These are phyloP conservation scores for Aspergillus campestris DNA, from an alignment of 495 filamentous ascomycete species.

Conservation along the genomic window DNA sequence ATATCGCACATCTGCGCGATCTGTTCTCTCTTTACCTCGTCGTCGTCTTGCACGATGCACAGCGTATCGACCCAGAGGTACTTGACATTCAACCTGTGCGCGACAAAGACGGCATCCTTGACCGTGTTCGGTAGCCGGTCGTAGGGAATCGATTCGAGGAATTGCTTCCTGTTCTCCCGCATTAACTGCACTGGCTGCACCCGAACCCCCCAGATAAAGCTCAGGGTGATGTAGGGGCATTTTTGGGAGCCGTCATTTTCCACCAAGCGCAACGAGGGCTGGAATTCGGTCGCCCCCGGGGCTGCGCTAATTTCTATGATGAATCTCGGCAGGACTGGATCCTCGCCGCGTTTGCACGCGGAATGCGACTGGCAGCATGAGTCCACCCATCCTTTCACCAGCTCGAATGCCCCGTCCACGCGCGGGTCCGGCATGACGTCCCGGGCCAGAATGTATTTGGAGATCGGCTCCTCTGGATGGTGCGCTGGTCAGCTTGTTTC, in stretches of 20 bases:
- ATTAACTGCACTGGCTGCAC: constrained; percentile 5
- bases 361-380: neutral
- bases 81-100: constrained; percentile 3
- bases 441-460: neutral
- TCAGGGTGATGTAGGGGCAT: constrained; percentile 5
- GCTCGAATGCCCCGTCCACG: neutral
- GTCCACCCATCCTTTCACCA: neutral
- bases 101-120: constrained; percentile 5
- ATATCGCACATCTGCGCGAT: constrained; percentile 7
- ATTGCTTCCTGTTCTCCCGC: neutral
- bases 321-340: neutral
- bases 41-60: constrained; percentile 10
- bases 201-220: constrained; percentile 8
- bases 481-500: neutral
- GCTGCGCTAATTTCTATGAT: neutral
- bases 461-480: neutral
- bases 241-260: neutral
- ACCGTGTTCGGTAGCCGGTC: constrained; percentile 5
- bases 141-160: constrained; percentile 1
- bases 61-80: constrained; percentile 12
- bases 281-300: neutral
- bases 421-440: neutral
- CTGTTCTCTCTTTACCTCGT: constrained; percentile 5
- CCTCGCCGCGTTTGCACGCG: neutral
- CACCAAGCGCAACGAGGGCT: neutral